phyloP scores from a whole-genome alignment of 176 grass and related monocot species.

The Alloteropsis semialata region DNA sequence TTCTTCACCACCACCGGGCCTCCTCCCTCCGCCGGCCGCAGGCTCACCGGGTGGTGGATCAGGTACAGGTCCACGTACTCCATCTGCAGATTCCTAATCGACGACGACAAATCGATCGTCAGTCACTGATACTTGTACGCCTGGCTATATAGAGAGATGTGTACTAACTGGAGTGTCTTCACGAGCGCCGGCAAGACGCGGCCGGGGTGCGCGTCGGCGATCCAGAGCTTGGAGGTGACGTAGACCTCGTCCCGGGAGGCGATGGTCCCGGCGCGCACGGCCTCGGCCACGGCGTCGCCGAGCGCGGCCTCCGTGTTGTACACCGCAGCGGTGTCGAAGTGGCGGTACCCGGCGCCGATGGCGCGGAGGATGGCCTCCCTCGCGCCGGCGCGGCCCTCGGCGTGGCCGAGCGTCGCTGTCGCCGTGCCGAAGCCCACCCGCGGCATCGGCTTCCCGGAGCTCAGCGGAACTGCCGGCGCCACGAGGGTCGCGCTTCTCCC shows the following conservation, averaged over 20 bases:
- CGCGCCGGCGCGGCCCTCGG: not conserved
- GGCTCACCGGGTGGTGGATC: constrained; percentile 11
- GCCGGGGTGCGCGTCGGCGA: not conserved
- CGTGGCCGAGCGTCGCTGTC: not conserved
- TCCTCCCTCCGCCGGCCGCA: not conserved
- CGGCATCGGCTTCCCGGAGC: constrained; percentile 27
- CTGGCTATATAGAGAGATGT: not conserved
- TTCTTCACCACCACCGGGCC: not conserved
- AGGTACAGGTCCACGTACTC: constrained; percentile 23
- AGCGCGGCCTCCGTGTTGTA: constrained; percentile 24
- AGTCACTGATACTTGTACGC: not conserved
- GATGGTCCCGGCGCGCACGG: not conserved
- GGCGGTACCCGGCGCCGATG: constrained; percentile 27
- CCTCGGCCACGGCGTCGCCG: constrained; percentile 5
- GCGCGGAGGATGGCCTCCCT: constrained; percentile 17
- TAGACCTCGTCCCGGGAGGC: constrained; percentile 24
- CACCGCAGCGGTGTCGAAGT: constrained; percentile 33
- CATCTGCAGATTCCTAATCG: not conserved
- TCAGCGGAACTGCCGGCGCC: not conserved
- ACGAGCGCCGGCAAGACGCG: constrained; percentile 28
- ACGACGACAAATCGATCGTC: not conserved
- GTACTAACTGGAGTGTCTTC: constrained; percentile 11
- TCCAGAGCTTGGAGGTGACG: constrained; percentile 48
- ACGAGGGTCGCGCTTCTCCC: not conserved
- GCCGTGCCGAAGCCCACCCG: constrained; percentile 40